These are phyloP conservation scores for Fusarium euwallaceae DNA, from an alignment of 2,329 filamentous ascomycete species.

Conservation along the genomic window DNA sequence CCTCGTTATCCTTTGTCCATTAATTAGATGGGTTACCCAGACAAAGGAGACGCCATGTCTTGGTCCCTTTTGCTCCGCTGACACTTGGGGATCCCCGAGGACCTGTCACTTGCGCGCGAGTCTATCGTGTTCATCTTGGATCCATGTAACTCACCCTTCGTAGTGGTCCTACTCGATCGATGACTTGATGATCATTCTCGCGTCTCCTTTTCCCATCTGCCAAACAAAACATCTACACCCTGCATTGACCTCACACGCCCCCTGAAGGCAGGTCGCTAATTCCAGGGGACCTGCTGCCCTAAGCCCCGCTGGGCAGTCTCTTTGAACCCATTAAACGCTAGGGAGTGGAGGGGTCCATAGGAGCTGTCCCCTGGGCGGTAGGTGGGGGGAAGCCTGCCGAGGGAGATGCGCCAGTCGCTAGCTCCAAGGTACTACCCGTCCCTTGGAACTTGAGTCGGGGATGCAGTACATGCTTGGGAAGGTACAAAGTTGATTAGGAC, in stretches of 20 bases:
- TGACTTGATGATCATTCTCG: neutral
- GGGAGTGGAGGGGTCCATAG: neutral
- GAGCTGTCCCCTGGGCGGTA: constrained; percentile 2
- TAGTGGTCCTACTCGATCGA: neutral
- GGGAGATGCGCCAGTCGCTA: constrained; percentile 12
- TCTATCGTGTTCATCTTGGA: neutral
- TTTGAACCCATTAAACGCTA: constrained; percentile 1
- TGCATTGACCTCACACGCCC: neutral
- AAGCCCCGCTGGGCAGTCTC: constrained; percentile 8
- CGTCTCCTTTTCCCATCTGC: neutral
- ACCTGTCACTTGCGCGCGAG: neutral
- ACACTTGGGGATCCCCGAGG: neutral
- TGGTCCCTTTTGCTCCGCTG: neutral
- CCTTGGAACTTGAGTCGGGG: constrained; percentile 14
- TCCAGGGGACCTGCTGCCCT: constrained; percentile 14
- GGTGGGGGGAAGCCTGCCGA: neutral
- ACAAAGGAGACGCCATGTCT: neutral
- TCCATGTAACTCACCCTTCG: neutral
- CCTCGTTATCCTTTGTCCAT: neutral
- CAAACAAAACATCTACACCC: constrained; percentile 1
- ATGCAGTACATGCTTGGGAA: neutral
- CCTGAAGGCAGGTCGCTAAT: constrained; percentile 8
- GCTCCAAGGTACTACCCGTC: constrained; percentile 17
- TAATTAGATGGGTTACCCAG: constrained; percentile 1
- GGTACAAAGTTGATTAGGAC: constrained; percentile 2